Conservation (phyloP, 2,329 filamentous ascomycete species). For the Fusarium cyanostomum region DNA sequence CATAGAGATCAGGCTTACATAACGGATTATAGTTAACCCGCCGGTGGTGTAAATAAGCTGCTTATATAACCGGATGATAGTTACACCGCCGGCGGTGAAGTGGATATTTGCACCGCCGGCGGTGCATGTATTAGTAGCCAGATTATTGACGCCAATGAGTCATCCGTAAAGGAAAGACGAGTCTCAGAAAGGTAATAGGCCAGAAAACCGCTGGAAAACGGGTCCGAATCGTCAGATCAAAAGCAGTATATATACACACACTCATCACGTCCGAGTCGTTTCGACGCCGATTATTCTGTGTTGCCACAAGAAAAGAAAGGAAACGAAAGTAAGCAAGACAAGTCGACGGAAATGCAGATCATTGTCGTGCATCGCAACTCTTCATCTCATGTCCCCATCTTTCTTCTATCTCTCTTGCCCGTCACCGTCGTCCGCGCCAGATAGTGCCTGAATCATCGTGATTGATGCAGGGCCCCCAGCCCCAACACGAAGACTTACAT, state of each 20-base stretch:
- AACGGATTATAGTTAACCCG: no score
- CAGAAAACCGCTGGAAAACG: conserved; percentile 14
- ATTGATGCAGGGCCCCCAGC: conserved; percentile 23
- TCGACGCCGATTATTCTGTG: neutral
- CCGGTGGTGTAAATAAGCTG: no score
- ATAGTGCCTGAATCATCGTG: conserved; percentile 22
- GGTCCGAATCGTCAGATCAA: conserved; percentile 20
- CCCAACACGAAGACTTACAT: conserved; percentile 3
- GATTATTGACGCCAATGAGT: no score
- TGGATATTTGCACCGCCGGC: no score
- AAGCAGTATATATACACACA: conserved; percentile 8
- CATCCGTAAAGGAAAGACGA: no score
- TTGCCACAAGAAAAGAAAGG: neutral
- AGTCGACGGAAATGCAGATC: neutral
- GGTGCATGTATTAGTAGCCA: no score
- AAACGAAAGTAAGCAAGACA: neutral
- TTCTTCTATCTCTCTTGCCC: conserved; percentile 22
- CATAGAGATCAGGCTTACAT: no score
- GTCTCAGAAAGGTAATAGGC: neutral
- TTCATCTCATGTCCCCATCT: conserved; percentile 9
- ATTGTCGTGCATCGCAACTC: neutral
- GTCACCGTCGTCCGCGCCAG: conserved; percentile 9
- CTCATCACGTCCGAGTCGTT: neutral
- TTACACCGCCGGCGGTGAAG: no score
- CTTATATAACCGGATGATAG: no score